phyloP scores from a whole-genome alignment of 768 basidiomycete species.

The Pholiota molesta region DNA sequence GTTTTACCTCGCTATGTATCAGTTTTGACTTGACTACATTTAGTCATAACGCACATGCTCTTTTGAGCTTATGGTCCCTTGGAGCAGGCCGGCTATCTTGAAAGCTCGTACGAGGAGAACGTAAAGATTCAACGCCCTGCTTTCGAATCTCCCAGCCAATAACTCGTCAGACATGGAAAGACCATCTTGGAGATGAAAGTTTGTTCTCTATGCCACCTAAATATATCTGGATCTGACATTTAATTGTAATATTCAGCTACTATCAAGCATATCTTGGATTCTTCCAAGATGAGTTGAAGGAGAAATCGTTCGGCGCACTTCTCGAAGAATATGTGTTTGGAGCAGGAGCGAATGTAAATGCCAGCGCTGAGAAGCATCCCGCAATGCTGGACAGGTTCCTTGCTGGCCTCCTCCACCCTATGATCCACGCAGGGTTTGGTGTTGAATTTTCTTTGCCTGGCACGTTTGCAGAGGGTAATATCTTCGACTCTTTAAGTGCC shows the following conservation, averaged over 20 bases:
- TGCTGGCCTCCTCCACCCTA: slow-evolving; percentile 57
- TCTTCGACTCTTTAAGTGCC: neutral
- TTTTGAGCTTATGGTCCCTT: slow-evolving; percentile 30
- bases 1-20: too few species aligned
- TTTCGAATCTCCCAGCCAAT: slow-evolving; percentile 47
- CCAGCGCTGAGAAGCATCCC: slow-evolving; percentile 35
- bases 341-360: slow-evolving; percentile 41
- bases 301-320: slow-evolving; percentile 38
- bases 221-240: neutral
- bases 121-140: slow-evolving; percentile 37
- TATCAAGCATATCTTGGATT: slow-evolving; percentile 55
- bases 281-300: slow-evolving; percentile 44
- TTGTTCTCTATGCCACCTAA: slow-evolving; percentile 17
- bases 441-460: slow-evolving; percentile 52
- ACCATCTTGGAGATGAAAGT: slow-evolving; percentile 63
- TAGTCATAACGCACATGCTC: slow-evolving; percentile 31
- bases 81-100: slow-evolving; percentile 36
- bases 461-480: slow-evolving; percentile 22
- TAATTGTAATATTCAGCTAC: slow-evolving; percentile 37
- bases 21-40: neutral
- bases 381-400: slow-evolving; percentile 46
- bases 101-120: slow-evolving; percentile 39
- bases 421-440: slow-evolving; percentile 60
- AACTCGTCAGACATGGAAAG: slow-evolving; percentile 47
- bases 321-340: slow-evolving; percentile 66